Conservation (phyloP, 2,329 filamentous ascomycete species). For the Aspergillus piperis region DNA sequence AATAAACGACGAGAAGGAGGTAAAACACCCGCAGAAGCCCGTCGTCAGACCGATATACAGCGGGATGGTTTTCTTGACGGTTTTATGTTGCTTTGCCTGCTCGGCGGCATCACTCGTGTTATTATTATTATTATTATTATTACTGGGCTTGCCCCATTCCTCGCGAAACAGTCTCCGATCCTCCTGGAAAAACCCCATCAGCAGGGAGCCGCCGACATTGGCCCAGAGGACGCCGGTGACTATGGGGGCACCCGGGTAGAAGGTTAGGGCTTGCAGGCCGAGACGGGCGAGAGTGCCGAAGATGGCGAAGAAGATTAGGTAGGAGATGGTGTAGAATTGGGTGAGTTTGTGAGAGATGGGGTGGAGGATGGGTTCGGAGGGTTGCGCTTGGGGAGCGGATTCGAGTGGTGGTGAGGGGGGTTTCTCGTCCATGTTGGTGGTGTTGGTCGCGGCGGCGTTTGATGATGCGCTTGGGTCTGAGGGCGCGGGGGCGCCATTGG, state of each 20-base stretch:
- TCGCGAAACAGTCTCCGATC: slow-evolving; percentile 73
- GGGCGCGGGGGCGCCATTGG: too few species aligned
- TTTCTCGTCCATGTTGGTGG: neutral
- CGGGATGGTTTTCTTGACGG: slow-evolving; percentile 80
- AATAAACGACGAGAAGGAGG: slow-evolving; percentile 84
- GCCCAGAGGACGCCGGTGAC: slow-evolving; percentile 79
- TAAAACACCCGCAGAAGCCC: slow-evolving; percentile 87
- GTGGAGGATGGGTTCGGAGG: slow-evolving; percentile 11
- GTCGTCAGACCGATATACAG: slow-evolving; percentile 84
- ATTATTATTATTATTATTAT: slow-evolving; percentile 23
- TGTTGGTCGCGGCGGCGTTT: too few species aligned
- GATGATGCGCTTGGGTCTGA: too few species aligned
- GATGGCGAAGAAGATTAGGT: slow-evolving; percentile 82
- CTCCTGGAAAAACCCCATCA: slow-evolving; percentile 85
- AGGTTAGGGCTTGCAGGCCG: slow-evolving; percentile 75
- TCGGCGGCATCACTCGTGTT: slow-evolving; percentile 31
- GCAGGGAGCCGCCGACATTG: slow-evolving; percentile 76
- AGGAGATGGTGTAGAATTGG: slow-evolving; percentile 71
- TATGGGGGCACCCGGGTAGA: slow-evolving; percentile 75
- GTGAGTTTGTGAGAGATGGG: slow-evolving; percentile 56
- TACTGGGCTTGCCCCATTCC: slow-evolving; percentile 56
- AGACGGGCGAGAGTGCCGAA: slow-evolving; percentile 81
- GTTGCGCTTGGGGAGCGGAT: slow-evolving; percentile 12
- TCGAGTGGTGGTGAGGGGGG: slow-evolving; percentile 15
- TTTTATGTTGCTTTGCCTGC: slow-evolving; percentile 55